Evolutionary conservation across 106 monocot genomes (phyloP).

Genomic region (Cymbidium sinense): DNA sequence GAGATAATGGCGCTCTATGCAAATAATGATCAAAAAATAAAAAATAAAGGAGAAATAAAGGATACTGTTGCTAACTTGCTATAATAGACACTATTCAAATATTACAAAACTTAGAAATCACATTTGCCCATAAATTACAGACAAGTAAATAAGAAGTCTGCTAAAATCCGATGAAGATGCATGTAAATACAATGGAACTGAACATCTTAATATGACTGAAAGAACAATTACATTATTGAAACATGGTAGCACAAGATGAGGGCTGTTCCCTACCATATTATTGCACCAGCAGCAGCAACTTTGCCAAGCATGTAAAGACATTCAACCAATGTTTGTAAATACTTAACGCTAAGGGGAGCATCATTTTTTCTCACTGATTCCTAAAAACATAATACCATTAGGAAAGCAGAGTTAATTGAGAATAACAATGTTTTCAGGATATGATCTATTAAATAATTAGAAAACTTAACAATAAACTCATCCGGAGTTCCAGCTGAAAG

Average conservation of each 20-base stretch:
- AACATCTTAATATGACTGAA: not conserved
- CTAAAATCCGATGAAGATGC: not conserved
- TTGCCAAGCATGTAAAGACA: slow-evolving; percentile 99
- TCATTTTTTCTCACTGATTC: slow-evolving; percentile 89
- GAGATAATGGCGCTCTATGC: no score
- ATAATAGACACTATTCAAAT: not conserved
- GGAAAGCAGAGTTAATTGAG: slow-evolving; percentile 7
- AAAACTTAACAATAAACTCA: slow-evolving; percentile 85
- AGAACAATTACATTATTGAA: not conserved
- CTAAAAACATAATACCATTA: slow-evolving; percentile 27
- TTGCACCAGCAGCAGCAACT: slow-evolving; percentile 98
- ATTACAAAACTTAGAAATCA: not conserved
- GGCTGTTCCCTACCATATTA: slow-evolving; percentile 59
- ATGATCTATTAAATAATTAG: not conserved
- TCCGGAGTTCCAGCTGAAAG: slow-evolving; percentile 86
- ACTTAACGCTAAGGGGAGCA: slow-evolving; percentile 55
- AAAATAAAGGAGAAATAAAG: not conserved
- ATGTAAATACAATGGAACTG: not conserved
- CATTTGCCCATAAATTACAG: not conserved
- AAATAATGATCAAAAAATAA: not conserved
- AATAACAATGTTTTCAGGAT: not conserved
- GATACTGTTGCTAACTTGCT: not conserved
- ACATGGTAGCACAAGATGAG: not conserved
- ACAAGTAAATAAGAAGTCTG: not conserved
- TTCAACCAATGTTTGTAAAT: slow-evolving; percentile 83